These are phyloP conservation scores for Colletotrichum scovillei DNA, from an alignment of 2,329 filamentous ascomycete genomes.

Conservation along the genomic window DNA sequence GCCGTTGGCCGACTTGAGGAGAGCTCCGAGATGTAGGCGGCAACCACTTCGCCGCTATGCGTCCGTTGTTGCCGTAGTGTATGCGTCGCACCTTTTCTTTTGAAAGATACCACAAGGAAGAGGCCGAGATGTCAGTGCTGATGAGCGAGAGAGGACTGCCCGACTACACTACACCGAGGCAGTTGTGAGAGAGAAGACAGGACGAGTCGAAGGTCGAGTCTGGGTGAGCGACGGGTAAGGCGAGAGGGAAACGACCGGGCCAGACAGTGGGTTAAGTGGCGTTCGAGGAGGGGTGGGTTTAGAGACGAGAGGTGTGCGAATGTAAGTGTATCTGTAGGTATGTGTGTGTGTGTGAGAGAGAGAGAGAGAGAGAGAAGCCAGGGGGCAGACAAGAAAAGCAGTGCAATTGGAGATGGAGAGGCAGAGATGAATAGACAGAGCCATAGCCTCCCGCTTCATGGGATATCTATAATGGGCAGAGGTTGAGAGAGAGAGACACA, in stretches of 20 bases:
- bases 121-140: conserved; percentile 14
- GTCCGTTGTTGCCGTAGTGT: not conserved
- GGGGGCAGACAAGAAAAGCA: not conserved
- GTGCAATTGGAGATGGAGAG: not conserved
- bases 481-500: too few relatives aligned
- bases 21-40: conserved; percentile 8
- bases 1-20: not conserved
- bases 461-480: not conserved
- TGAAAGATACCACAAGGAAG: not conserved
- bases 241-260: conserved; percentile 12
- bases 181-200: conserved; percentile 21
- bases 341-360: not conserved
- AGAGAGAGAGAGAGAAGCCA: not conserved
- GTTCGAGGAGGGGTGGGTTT: conserved; percentile 23
- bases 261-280: conserved; percentile 31
- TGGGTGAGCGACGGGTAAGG: conserved; percentile 14
- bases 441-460: not conserved
- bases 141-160: not conserved
- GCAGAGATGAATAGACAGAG: not conserved
- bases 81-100: not conserved
- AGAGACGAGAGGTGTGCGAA: conserved; percentile 12
- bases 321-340: not conserved
- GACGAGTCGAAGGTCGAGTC: not conserved
- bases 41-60: conserved; percentile 7
- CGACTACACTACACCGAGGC: conserved; percentile 4